Base-by-base conservation (phyloP, 305 asterid species). In the Nicotiana rustica region DNA sequence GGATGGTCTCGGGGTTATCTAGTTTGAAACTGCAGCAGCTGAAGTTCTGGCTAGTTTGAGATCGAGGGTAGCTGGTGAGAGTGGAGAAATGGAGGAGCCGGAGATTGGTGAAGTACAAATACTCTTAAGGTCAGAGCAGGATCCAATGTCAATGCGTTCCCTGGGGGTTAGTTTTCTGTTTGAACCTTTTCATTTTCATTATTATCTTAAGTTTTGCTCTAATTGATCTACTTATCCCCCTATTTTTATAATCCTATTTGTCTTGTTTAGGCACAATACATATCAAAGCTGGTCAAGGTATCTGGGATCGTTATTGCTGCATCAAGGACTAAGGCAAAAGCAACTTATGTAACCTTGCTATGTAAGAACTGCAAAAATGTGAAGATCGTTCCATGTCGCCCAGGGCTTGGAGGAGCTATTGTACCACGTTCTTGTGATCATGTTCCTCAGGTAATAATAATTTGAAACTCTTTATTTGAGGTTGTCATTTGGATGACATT, bases 301-400 rank as follows among this genome's bases (percentile, higher is more conserved):
- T 96, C 99, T 67, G 99, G 98, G 77, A 96, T 96, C 60, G 94
- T 91, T 81, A 96, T 96, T 88, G 98, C 99, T 82, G 99, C 99
- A 68, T 96, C 99, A 80, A 96, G 97, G 91, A 94, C 98, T 31
- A 96, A 94, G 88, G 99, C 99, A 6, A 96, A 96, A 88, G 99
- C 99, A 36, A 94, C 99, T 76, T 94, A 94, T 77, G 98, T 96
- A 81, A 93, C 98, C 64, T 88, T 94, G 88, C 84, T 96, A 88
- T 96, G 99, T 79, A 94, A 92, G 88, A 94, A 94, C 62, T 96
- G 98, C 87, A 93, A 90, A 90, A 94, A 94, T 87, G 92, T 93
- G 64, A 94, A 92, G 94, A 90, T 87, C 66, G 96, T 93, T 68
- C 98, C 99, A 33, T 96, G 99, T 77, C 98, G 98, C 65, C 99